Base-by-base conservation (phyloP, 2,329 filamentous ascomycete genomes). In the Cladosporium austrohemisphaericum region DNA sequence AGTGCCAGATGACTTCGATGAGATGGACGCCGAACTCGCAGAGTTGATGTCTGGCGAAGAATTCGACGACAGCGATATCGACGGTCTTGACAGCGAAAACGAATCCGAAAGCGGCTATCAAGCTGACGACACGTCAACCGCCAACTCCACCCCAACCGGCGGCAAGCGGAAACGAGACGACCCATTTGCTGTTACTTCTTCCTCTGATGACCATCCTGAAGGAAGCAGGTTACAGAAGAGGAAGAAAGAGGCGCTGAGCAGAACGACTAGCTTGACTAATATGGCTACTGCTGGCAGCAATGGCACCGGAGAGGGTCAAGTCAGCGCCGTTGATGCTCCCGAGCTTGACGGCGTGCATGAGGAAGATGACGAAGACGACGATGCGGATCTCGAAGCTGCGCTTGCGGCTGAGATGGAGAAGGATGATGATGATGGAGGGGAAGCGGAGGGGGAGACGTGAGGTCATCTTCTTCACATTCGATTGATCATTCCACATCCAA, bases 1-100 rank as follows among this genome's bases (percentile, higher is more conserved):
- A 37, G 41, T 52, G 7, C 63, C 67, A 9, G 69, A 72, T 4
- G 70, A 71, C 29, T 71, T 68, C 44, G 69, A 71, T 8, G 71
- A 71, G 10, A 63, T 70, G 1, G 83, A 89, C 56, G 83, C 86
- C 51, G 89, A 94, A 60, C 71, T 94, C 8, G 80, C 79, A 11
- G 87, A 88, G 37, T 91, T 93, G 57, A 70, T 93, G 57, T 78
- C 77, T 8, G 71, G 72, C 5, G n/a, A n/a, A n/a, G n/a, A n/a
- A n/a, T n/a, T 40, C 10, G 37, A 23, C 6, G 37, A 40, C 23
- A 18, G 11, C 11, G 78, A 76, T 20, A 75, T 71, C 2, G 73
- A 72, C 49, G 76, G 76, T 50, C 73, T 71, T 49, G 76, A 81
- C 8, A 51, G 51, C 11, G 59, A 47, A 2, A 47, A 25, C 33